A percentile compares a stretch with the other conserved stretches of the same genome.
phyloP scores from a whole-genome alignment of 2,329 filamentous ascomycete genomes.

The Orbilia oligospora region DNA sequence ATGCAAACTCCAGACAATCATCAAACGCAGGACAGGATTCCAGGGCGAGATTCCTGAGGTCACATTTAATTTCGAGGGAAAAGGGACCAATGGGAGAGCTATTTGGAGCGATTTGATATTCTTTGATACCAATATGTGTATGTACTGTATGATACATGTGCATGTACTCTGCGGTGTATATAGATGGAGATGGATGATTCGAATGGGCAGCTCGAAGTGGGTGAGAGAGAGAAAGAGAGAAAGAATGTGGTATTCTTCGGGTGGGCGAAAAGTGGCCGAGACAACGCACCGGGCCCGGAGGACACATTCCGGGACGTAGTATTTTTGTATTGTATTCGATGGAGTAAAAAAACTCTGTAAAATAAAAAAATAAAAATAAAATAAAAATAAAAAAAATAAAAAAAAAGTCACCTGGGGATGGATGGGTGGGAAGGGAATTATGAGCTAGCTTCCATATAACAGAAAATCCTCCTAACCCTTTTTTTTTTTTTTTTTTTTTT shows the following conservation, averaged over 20 bases:
- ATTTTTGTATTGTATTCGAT: background rate
- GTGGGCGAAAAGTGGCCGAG: constrained; percentile 58
- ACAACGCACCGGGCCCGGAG: constrained; percentile 51
- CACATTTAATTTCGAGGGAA: constrained; percentile 12
- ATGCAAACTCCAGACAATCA: constrained; percentile 29
- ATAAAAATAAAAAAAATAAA: background rate
- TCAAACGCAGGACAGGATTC: constrained; percentile 28
- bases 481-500: constrained; percentile 14
- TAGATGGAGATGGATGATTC: background rate
- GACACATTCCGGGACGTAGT: background rate
- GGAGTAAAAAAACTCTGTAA: no score
- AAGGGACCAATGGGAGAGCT: constrained; percentile 1
- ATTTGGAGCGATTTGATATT: background rate
- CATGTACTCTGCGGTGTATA: background rate
- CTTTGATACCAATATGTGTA: background rate
- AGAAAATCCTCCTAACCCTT: constrained; percentile 5
- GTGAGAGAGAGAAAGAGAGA: no score
- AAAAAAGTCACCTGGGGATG: constrained; percentile 34
- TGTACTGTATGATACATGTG: background rate
- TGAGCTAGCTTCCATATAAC: constrained; percentile 6
- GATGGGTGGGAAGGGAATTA: background rate
- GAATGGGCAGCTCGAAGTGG: constrained; percentile 6
- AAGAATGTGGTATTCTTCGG: background rate
- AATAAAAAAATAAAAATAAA: background rate
- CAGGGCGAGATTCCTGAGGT: constrained; percentile 25